Base-by-base conservation (phyloP, 257 asterid genomes). In the Penstemon newberryi region DNA sequence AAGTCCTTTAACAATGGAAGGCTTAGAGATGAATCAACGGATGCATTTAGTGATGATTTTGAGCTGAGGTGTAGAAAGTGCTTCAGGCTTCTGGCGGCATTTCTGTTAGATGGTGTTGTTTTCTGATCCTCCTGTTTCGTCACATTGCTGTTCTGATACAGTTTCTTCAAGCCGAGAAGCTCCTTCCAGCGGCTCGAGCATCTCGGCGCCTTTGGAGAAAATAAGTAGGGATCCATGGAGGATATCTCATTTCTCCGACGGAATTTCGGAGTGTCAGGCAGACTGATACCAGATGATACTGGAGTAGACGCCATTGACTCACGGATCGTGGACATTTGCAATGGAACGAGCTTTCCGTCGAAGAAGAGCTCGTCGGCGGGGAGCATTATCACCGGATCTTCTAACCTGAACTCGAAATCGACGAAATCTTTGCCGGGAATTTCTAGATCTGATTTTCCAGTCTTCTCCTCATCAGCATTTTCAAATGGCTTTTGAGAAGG, bases 301-400 rank as follows among this genome's bases (percentile, higher is more conserved):
- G 63, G 50, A 5, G 15, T 57, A 25, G 65, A n/a, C 5, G 56
- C 15, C 0, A 8, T 58, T 0, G 75, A 18, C 45, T 56, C 76
- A 4, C 68, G 74, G 7, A 62, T 58, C 41, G 71, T 15, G 4
- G 83, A 71, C 4, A 77, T 43, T 13, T 77, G 78, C 38, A 73
- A 45, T 1, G 84, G 83, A 1, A 81, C 49, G 11, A 81, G 79
- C 78, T 78, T 81, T 9, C 86, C 86, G 39, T 75, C 69, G 56
- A 64, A 81, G 79, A 81, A 81, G n/a, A 81, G 86, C 65, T 81
- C 77, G 55, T 81, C 86, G 1, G 86, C 86, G 3, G 86, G 69
- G 6, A 81, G 80, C 83, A 81, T 81, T n/a, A 44, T 65, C 10
- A 71, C 80, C 7, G 78, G 70, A 66, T 78, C 83, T 37, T 81